Conservation (phyloP, 2,329 filamentous ascomycete genomes). For the Fusarium avenaceum region DNA sequence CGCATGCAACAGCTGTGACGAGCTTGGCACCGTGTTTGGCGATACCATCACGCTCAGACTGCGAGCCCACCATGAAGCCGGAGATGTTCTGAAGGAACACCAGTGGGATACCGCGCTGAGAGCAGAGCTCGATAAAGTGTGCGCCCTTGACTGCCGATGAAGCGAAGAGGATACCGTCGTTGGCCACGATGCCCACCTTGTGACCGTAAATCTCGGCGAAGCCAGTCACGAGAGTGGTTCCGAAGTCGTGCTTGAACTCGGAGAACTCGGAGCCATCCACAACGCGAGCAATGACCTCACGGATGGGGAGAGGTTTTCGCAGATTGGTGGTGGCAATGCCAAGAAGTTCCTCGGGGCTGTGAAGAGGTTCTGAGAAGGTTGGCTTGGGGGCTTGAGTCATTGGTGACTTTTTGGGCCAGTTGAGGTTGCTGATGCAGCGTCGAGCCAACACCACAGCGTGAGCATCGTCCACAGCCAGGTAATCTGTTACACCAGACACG, state of each 20-base stretch:
- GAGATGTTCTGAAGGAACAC: constrained; percentile 97
- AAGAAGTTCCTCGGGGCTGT: constrained; percentile 82
- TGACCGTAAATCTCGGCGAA: constrained; percentile 93
- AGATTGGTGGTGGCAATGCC: constrained; percentile 94
- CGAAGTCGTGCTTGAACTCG: constrained; percentile 95
- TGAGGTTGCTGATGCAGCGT: constrained; percentile 87
- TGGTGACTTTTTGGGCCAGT: constrained; percentile 75
- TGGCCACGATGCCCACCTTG: constrained; percentile 91
- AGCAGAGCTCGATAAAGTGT: constrained; percentile 96
- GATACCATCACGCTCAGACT: constrained; percentile 93
- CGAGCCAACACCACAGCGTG: constrained; percentile 90
- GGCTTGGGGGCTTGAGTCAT: constrained; percentile 55
- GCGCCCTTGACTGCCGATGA: constrained; percentile 91
- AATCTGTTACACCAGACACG: constrained; percentile 93
- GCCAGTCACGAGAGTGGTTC: constrained; percentile 88
- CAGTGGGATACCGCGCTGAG: constrained; percentile 88
- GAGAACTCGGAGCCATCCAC: constrained; percentile 91
- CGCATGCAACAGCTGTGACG: constrained; percentile 93
- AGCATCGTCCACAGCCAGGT: constrained; percentile 92
- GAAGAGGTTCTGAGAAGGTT: constrained; percentile 79
- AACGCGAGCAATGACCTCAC: constrained; percentile 92
- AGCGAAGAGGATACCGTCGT: constrained; percentile 95
- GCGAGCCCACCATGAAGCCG: constrained; percentile 97
- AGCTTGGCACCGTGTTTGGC: constrained; percentile 98
- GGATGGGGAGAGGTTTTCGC: constrained; percentile 84